Conservation (phyloP, 371 early-diverging fungal species). For the Dentiscutata heterogama region DNA sequence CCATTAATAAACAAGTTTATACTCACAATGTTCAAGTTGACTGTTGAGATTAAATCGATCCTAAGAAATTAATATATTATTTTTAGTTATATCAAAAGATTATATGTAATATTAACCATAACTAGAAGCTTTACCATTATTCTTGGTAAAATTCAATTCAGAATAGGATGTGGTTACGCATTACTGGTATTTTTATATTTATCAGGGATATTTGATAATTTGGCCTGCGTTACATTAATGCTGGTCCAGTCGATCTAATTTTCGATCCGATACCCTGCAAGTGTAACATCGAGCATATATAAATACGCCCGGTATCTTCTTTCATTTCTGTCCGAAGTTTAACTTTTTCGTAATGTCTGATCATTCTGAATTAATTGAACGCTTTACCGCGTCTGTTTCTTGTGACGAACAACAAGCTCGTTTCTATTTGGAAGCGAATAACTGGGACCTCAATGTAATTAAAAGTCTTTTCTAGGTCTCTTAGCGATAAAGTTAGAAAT, state of each 20-base stretch:
- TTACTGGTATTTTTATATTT: not conserved
- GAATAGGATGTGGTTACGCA: not conserved
- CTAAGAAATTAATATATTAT: constrained; percentile 48
- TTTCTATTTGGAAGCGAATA: constrained; percentile 79
- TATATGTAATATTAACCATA: not conserved
- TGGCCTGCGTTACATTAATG: no score
- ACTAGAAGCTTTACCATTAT: no score
- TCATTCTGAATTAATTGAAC: constrained; percentile 65
- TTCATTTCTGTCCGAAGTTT: not conserved
- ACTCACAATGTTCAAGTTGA: constrained; percentile 84
- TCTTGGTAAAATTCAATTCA: no score
- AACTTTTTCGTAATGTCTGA: constrained; percentile 58
- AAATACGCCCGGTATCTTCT: no score
- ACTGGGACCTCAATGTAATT: constrained; percentile 79
- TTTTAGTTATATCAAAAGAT: not conserved
- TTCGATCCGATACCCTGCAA: not conserved
- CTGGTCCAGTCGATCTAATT: not conserved
- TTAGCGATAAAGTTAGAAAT: not conserved
- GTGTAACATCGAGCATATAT: not conserved
- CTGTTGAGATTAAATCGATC: constrained; percentile 82
- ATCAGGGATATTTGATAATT: no score
- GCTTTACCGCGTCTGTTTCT: constrained; percentile 70
- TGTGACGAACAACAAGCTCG: constrained; percentile 68
- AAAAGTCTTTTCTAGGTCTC: not conserved
- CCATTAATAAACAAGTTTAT: not conserved